phyloP scores from a whole-genome alignment of 208 protist species.

The Acanthamoeba sp. region DNA sequence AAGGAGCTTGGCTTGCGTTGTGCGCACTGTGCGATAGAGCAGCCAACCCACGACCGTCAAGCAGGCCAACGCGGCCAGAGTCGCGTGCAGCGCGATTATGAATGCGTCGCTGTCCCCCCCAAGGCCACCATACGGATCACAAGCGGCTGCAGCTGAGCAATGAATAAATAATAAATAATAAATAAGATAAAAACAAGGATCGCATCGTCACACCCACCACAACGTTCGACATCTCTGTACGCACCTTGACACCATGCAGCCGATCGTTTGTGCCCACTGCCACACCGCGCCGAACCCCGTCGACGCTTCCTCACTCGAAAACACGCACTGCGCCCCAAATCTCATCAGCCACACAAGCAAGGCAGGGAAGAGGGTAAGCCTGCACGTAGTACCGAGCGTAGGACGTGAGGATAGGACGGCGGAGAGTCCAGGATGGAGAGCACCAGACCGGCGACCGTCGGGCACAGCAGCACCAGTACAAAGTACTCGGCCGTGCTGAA shows the following conservation, averaged over 20 bases:
- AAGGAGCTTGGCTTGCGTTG: neutral
- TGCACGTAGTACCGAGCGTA: neutral
- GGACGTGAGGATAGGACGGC: neutral
- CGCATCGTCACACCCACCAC: too few species aligned
- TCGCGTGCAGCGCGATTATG: neutral
- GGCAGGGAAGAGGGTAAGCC: neutral
- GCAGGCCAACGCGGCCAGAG: neutral
- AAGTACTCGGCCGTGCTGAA: slow-evolving; percentile 68
- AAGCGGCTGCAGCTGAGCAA: too few species aligned
- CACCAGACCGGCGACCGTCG: slow-evolving; percentile 17
- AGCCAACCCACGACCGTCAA: neutral
- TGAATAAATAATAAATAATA: too few species aligned
- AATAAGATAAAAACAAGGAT: too few species aligned
- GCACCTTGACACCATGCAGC: neutral
- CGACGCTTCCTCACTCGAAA: neutral
- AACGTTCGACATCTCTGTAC: too few species aligned
- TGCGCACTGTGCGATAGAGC: neutral
- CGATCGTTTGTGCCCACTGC: neutral
- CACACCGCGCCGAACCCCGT: neutral
- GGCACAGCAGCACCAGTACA: slow-evolving; percentile 45
- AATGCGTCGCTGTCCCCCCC: neutral
- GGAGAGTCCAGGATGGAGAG: slow-evolving; percentile 22
- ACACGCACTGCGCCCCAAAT: neutral
- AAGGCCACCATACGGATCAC: neutral
- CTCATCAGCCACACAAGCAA: neutral